phyloP scores from a whole-genome alignment of 202 grass and related monocot species.

The Musa balbisiana region DNA sequence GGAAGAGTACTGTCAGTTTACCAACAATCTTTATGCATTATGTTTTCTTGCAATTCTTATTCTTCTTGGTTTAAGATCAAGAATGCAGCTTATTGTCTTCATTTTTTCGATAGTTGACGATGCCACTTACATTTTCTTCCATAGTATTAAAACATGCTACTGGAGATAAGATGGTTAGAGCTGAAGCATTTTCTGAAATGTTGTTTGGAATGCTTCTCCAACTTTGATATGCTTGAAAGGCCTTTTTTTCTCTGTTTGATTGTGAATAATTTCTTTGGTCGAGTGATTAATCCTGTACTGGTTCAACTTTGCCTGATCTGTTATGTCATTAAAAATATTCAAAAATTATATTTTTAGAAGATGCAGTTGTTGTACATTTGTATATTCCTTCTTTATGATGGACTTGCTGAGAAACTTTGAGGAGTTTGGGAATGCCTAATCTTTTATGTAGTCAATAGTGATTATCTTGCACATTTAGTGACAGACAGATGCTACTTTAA shows the following conservation, averaged over 20 bases:
- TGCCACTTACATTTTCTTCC: neutral
- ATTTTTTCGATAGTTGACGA: neutral
- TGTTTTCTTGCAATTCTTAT: neutral
- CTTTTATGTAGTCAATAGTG: neutral
- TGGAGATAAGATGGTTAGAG: neutral
- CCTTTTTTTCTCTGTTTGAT: no score
- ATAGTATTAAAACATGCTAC: neutral
- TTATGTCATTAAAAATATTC: neutral
- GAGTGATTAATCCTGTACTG: neutral
- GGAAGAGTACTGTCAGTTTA: neutral
- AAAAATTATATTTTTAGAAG: neutral
- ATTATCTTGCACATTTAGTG: neutral
- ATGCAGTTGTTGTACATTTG: neutral
- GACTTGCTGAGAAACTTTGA: neutral
- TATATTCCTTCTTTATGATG: neutral
- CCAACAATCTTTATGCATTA: neutral
- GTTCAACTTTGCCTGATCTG: neutral
- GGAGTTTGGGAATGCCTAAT: neutral
- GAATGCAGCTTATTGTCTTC: neutral
- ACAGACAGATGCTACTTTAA: neutral
- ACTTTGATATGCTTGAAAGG: neutral
- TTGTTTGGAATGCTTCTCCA: neutral
- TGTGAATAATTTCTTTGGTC: no score
- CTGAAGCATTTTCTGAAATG: neutral
- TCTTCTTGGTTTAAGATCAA: neutral